Percentiles rank a stretch among this genome's conserved stretches.
Evolutionary conservation across 2,329 filamentous ascomycete species (phyloP).

Genomic region (Diatrype stigma): DNA sequence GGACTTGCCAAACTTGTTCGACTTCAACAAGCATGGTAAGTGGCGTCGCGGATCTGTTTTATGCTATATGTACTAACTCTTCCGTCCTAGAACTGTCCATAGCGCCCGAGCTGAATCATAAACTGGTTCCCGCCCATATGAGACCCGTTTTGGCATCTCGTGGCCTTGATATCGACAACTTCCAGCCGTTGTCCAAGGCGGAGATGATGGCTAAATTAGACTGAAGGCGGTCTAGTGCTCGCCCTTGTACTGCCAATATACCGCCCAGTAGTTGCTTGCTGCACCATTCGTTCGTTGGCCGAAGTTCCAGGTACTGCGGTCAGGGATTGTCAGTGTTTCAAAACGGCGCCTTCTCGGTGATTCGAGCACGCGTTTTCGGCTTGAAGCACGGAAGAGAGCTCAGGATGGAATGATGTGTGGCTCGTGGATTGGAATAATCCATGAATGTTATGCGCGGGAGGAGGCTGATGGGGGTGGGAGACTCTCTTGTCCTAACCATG

Average conservation of each 20-base stretch:
- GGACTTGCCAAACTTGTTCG: constrained; percentile 83
- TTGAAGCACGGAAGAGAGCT: neutral
- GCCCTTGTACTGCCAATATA: constrained; percentile 24
- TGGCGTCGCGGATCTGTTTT: neutral
- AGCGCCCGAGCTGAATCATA: constrained; percentile 77
- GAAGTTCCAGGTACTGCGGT: constrained; percentile 17
- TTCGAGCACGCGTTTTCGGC: neutral
- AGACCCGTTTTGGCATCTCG: constrained; percentile 67
- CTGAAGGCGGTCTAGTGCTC: constrained; percentile 50
- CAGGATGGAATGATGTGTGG: neutral
- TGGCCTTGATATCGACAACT: constrained; percentile 89
- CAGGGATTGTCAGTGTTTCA: neutral
- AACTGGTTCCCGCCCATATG: constrained; percentile 82
- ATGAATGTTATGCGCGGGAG: neutral
- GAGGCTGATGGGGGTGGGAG: neutral
- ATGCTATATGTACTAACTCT: constrained; percentile 17
- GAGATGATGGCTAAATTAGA: constrained; percentile 98
- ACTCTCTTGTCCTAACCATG: neutral
- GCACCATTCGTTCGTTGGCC: constrained; percentile 26
- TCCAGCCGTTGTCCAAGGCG: constrained; percentile 84
- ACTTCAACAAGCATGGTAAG: constrained; percentile 92
- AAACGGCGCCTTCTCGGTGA: neutral
- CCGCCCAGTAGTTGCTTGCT: constrained; percentile 28
- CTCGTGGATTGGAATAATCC: neutral
- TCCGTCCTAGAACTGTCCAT: constrained; percentile 81